phyloP scores from a whole-genome alignment of 2,329 filamentous ascomycete genomes.

The Curvularia hawaiiensis region DNA sequence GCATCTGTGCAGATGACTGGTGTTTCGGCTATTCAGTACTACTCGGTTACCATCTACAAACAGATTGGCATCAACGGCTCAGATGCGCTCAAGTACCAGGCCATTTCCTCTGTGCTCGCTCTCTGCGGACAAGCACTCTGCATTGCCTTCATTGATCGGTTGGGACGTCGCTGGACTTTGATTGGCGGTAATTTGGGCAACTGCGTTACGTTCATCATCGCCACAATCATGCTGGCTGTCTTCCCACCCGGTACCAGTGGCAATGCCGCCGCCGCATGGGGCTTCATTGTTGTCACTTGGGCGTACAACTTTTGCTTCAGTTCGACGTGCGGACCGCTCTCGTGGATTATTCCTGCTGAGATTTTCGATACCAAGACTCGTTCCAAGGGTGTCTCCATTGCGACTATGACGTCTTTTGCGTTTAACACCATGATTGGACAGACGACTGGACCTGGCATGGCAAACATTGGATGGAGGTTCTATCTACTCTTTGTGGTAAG shows the following conservation, averaged over 20 bases:
- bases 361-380: conserved; percentile 80
- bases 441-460: conserved; percentile 67
- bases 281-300: conserved; percentile 79
- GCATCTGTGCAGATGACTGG: conserved; percentile 79
- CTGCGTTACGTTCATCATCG: conserved; percentile 73
- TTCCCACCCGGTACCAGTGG: conserved; percentile 64
- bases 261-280: conserved; percentile 67
- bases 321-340: conserved; percentile 70
- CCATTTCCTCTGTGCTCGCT: conserved; percentile 74
- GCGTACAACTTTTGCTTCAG: conserved; percentile 80
- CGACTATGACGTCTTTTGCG: conserved; percentile 73
- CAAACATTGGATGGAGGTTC: conserved; percentile 59
- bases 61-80: conserved; percentile 71
- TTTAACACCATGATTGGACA: conserved; percentile 80
- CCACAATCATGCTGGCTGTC: conserved; percentile 59
- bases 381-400: conserved; percentile 74
- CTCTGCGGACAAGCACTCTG: conserved; percentile 71
- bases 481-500: conserved; percentile 65
- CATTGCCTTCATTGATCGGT: conserved; percentile 70
- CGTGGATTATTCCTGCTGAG: conserved; percentile 69
- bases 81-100: conserved; percentile 75
- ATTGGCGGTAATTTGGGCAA: conserved; percentile 76
- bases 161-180: conserved; percentile 73
- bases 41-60: conserved; percentile 68
- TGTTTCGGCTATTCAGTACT: conserved; percentile 69